Evolutionary conservation across 805 yeast genomes (phyloP), one percentile per base, ranked within the genome.

Genomic region (Wickerhamomyces tratensis): DNA sequence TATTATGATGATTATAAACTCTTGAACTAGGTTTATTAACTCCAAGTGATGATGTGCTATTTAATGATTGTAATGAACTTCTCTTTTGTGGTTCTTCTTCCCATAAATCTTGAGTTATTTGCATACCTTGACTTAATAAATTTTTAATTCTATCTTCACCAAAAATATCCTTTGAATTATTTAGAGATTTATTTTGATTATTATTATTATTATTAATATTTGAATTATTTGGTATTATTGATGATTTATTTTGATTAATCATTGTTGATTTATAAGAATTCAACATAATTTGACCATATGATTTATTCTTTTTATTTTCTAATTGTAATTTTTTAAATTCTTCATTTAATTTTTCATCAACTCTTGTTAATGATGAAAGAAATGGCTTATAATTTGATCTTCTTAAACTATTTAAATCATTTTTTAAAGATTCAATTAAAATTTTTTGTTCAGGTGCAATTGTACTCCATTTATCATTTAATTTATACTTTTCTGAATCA

Each of bases 351-450:
- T 7, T 29, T 5, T 31, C 27, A 1, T 39, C 26, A 2, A 42
- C 40, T 9, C 54, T 37, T 35, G 40, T 42, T 4, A 52, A 29
- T 6, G 52, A 42, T 0, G 38, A 33, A 5, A 49, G 5, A 5
- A 52, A 35, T 1, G 57, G 57, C 6, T 43, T 44, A 39, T 50
- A 45, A 33, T 49, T 49, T 35, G 38, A 49, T 31, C 57, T 43
- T 38, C 46, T 49, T 33, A 54, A 15, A 25, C 46, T 43, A 14
- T 44, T 44, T 4, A 54, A 39, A 6, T 54, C 57, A 33, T 49
- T 50, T 35, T 49, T 52, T 27, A 53, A 33, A 1, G 54, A 49
- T 37, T 53, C 56, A 26, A 51, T 38, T n/a, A 52, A 38, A 1
- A 50, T 43, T 40, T 53, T 54, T 39, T 25, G 36, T n/a, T 33